These are phyloP conservation scores for Aureobasidium leucospermi DNA, from an alignment of 2,329 filamentous ascomycete genomes.

Conservation along the genomic window DNA sequence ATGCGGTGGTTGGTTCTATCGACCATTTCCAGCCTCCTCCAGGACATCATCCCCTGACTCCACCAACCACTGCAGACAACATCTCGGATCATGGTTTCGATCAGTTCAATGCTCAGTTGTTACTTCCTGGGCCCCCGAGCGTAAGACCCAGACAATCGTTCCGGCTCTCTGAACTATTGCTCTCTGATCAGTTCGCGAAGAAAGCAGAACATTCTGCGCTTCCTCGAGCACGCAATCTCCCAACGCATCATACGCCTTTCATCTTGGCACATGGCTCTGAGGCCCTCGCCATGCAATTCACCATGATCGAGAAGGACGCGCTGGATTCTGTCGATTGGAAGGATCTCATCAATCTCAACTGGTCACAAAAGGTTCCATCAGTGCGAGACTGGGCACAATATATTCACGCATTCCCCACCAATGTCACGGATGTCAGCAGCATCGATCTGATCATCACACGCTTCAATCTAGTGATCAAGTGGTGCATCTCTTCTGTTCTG, in stretches of 20 bases:
- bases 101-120: neutral
- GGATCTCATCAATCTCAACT: slow-evolving; percentile 74
- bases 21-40: slow-evolving; percentile 23
- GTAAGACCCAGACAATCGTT: neutral
- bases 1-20: slow-evolving; percentile 22
- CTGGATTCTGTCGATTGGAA: slow-evolving; percentile 84
- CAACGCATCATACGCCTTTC: slow-evolving; percentile 59
- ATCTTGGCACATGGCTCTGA: slow-evolving; percentile 75
- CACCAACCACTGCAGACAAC: slow-evolving; percentile 33
- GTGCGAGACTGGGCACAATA: slow-evolving; percentile 67
- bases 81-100: neutral
- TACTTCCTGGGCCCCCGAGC: slow-evolving; percentile 1
- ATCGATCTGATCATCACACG: slow-evolving; percentile 79
- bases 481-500: slow-evolving; percentile 72
- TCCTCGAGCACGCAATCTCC: slow-evolving; percentile 6
- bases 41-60: slow-evolving; percentile 35
- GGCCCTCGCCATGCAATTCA: slow-evolving; percentile 73
- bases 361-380: slow-evolving; percentile 54
- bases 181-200: slow-evolving; percentile 4
- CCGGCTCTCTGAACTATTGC: slow-evolving; percentile 3
- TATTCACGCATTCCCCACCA: slow-evolving; percentile 34
- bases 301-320: slow-evolving; percentile 77
- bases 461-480: slow-evolving; percentile 85
- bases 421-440: slow-evolving; percentile 51
- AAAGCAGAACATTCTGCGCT: slow-evolving; percentile 4